Percentiles rank a stretch among this genome's conserved stretches.
phyloP scores from a whole-genome alignment of 768 basidiomycete genomes.

The Pleurotus citrinopileatus region DNA sequence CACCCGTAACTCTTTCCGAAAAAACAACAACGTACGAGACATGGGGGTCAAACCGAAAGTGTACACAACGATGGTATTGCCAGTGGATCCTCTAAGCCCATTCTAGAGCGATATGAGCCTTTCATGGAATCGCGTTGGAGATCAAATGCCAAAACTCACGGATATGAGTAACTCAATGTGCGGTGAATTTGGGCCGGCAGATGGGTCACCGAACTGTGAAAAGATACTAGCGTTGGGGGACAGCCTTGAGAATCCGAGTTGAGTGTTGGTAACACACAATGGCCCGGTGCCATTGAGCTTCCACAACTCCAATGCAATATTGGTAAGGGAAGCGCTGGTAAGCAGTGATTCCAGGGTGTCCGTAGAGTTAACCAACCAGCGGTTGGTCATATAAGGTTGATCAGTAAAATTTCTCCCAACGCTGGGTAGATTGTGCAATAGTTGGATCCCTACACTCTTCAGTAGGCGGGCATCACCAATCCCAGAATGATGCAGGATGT shows the following conservation, averaged over 20 bases:
- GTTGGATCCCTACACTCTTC: conserved; percentile 21
- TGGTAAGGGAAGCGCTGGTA: conserved; percentile 20
- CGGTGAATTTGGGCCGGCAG: conserved; percentile 18
- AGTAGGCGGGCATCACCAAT: conserved; percentile 19
- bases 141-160: conserved; percentile 12
- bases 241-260: conserved; percentile 17
- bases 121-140: neutral
- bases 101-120: conserved; percentile 1
- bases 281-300: conserved; percentile 17
- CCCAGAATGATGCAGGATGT: conserved; percentile 23
- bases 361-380: conserved; percentile 21
- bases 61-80: conserved; percentile 26
- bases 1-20: neutral
- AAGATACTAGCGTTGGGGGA: conserved; percentile 18
- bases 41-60: conserved; percentile 29
- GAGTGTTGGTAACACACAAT: conserved; percentile 16
- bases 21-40: conserved; percentile 23
- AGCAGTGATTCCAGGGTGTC: conserved; percentile 24
- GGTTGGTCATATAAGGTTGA: conserved; percentile 18
- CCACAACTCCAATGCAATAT: conserved; percentile 26
- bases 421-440: conserved; percentile 28
- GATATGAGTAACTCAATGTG: conserved; percentile 20
- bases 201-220: conserved; percentile 17
- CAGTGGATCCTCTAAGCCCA: conserved; percentile 13
- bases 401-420: conserved; percentile 35